Evolutionary conservation across 495 filamentous ascomycete species (phyloP).

Genomic region (Penicillium desertorum): DNA sequence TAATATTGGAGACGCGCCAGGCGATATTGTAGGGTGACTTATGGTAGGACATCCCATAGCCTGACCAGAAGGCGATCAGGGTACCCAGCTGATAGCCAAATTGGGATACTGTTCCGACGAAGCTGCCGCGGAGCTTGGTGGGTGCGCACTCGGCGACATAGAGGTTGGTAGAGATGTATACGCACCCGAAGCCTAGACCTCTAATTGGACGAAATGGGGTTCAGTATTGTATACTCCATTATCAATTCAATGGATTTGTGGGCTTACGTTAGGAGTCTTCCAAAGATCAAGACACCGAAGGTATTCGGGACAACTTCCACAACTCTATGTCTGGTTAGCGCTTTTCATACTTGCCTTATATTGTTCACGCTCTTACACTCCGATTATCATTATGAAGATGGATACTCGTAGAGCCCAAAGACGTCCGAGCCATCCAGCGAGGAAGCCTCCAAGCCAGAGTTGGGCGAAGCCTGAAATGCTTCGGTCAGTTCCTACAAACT

Average conservation of each 20-base stretch:
- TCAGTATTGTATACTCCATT: background rate
- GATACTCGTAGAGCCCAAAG: too few relatives aligned
- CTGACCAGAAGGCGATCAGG: too few relatives aligned
- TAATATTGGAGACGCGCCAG: conserved; percentile 38
- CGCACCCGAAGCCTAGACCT: conserved; percentile 40
- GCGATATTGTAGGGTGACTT: too few relatives aligned
- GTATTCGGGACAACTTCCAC: conserved; percentile 41
- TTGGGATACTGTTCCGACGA: conserved; percentile 39
- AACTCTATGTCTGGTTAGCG: conserved; percentile 22
- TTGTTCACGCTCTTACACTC: too few relatives aligned
- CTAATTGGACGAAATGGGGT: conserved; percentile 2
- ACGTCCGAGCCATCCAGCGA: too few relatives aligned
- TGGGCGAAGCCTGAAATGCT: too few relatives aligned
- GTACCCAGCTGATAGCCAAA: conserved; percentile 32
- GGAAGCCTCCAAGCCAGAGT: too few relatives aligned
- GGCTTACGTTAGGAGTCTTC: conserved; percentile 35
- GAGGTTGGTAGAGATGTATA: conserved; percentile 40
- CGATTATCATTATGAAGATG: too few relatives aligned
- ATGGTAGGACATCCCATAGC: too few relatives aligned
- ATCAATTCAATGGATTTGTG: background rate
- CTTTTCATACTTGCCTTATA: too few relatives aligned
- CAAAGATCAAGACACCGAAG: conserved; percentile 36
- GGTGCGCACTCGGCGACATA: conserved; percentile 42
- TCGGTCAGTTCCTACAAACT: too few relatives aligned
- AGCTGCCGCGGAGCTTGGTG: conserved; percentile 32